These are phyloP conservation scores for Trametes cinnabarina DNA, from an alignment of 768 basidiomycete genomes.

Conservation along the genomic window DNA sequence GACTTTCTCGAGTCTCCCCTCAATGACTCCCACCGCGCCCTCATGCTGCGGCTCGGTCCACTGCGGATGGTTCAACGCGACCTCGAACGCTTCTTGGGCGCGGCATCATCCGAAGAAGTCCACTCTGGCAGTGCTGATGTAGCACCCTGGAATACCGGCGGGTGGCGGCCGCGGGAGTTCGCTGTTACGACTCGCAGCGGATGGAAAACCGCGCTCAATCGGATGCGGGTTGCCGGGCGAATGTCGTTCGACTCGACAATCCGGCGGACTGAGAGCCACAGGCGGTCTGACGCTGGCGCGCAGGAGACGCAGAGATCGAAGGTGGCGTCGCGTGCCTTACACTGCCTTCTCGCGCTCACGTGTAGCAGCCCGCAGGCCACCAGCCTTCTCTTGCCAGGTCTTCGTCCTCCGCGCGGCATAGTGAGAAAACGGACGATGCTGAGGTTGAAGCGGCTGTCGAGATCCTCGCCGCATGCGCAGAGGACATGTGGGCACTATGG, in stretches of 20 bases:
- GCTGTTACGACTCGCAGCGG: conserved; percentile 26
- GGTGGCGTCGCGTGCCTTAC: not conserved
- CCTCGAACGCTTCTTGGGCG: conserved; percentile 57
- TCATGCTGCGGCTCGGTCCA: conserved; percentile 55
- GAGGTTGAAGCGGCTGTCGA: conserved; percentile 53
- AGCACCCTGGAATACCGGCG: conserved; percentile 17
- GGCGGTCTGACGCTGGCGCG: not conserved
- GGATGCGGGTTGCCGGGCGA: conserved; percentile 16
- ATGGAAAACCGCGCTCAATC: conserved; percentile 27
- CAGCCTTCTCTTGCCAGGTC: not conserved
- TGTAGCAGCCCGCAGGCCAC: not conserved
- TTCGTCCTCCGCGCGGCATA: not conserved
- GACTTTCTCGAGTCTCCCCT: conserved; percentile 30
- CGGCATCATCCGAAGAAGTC: conserved; percentile 47
- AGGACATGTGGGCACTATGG: conserved; percentile 68
- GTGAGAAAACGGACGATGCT: conserved; percentile 6
- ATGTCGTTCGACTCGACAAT: conserved; percentile 8
- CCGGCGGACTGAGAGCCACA: conserved; percentile 4
- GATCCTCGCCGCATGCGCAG: conserved; percentile 55
- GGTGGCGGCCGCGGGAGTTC: conserved; percentile 25
- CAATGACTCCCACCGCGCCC: conserved; percentile 55
- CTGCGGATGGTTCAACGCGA: conserved; percentile 55
- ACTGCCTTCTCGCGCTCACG: too few relatives aligned
- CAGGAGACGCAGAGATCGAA: conserved; percentile 1
- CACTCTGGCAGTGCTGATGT: not conserved